Base-by-base conservation (phyloP, 2,329 filamentous ascomycete species). In the Thermothelomyces thermophilus region DNA sequence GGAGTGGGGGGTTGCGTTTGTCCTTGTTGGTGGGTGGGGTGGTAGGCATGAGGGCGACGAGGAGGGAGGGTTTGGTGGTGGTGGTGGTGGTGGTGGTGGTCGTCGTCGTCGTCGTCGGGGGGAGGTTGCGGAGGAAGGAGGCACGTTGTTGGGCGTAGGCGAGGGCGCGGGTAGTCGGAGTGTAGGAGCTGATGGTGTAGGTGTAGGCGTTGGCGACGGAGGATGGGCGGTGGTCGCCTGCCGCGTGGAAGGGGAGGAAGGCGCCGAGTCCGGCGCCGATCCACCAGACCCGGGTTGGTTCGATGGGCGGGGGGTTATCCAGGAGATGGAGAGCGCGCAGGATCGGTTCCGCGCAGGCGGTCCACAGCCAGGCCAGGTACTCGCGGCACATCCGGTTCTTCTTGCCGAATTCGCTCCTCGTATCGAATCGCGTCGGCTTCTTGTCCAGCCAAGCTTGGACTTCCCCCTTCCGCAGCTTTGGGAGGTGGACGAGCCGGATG, bases 341-440 rank as follows among this genome's bases (percentile, higher is more conserved):
- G 14, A 34, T 34, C 33, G 5, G 33, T 34, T 34, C 33, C 33
- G n/a, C 33, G 26, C 47, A 49, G 3, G 19, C 30, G 3, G 24
- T 19, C 47, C 47, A 49, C 17, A 49, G 41, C 47, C 47, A 49
- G 16, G 31, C 16, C 16, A 49, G 33, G n/a, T 48, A 45, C 42
- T 35, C 31, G 31, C 13, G 10, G 22, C 19, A 45, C 13, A 22
- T 10, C 19, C 11, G 24, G 31, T 45, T 45, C 33, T 45, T 45
- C 13, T 26, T 5, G 4, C 16, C 31, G n/a, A 11, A 19, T 28
- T 36, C 42, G 3, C n/a, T 3, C 33, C 42, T 35, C 8, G 5
- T 11, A 13, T 11, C 9, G 10, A 19, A 19, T 16, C 31, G 3
- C 31, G 19, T 45, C 14, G 16, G 19, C 13, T 45, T 17, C 31